phyloP scores from a whole-genome alignment of 1,139 yeast species.

The Hanseniaspora uvarum region DNA sequence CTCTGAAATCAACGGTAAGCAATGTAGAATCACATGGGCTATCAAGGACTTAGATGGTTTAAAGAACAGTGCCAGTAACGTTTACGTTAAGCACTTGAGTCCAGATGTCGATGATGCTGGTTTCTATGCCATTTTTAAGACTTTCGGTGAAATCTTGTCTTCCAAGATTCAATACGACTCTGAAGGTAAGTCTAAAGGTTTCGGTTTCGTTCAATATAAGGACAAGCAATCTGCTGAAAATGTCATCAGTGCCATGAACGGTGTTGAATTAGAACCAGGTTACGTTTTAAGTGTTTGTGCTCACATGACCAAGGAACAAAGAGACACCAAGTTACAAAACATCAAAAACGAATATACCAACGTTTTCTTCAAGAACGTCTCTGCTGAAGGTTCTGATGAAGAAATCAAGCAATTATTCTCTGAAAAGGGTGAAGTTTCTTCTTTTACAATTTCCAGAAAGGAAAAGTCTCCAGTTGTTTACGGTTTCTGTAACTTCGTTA shows the following conservation, averaged over 20 bases:
- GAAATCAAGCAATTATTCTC: conserved; percentile 65
- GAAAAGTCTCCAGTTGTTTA: conserved; percentile 77
- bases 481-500: conserved; percentile 86
- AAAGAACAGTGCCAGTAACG: conserved; percentile 93
- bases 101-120: conserved; percentile 99
- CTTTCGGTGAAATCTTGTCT: conserved; percentile 90
- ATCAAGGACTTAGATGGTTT: conserved; percentile 97
- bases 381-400: conserved; percentile 58
- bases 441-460: conserved; percentile 73
- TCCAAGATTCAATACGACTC: conserved; percentile 97
- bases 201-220: conserved; percentile 96
- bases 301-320: conserved; percentile 87
- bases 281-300: conserved; percentile 94
- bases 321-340: conserved; percentile 88
- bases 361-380: conserved; percentile 86
- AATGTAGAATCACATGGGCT: conserved; percentile 99
- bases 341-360: conserved; percentile 90
- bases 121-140: conserved; percentile 92
- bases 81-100: conserved; percentile 96
- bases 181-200: conserved; percentile 85
- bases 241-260: conserved; percentile 95
- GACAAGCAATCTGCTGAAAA: conserved; percentile 85
- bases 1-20: conserved; percentile 84
- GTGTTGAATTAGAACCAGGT: conserved; percentile 87
- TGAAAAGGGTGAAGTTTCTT: conserved; percentile 72